These are phyloP conservation scores for Botrytis elliptica DNA, from an alignment of 2,329 filamentous ascomycete species.

Conservation along the genomic window DNA sequence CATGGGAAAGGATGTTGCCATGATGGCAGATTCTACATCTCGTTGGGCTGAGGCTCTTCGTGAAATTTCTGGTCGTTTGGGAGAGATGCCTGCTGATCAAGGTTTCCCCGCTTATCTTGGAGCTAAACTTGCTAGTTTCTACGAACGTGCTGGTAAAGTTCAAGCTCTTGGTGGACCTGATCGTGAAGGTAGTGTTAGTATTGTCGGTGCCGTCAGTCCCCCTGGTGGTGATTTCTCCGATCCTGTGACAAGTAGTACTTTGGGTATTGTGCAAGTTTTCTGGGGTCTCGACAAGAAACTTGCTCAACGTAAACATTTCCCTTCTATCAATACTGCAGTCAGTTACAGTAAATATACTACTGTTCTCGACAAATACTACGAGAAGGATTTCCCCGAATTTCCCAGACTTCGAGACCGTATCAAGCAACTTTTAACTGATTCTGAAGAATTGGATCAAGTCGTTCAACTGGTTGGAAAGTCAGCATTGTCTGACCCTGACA, in stretches of 20 bases:
- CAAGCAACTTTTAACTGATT: constrained; percentile 89
- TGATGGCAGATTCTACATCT: constrained; percentile 99
- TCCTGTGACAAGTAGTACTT: constrained; percentile 88
- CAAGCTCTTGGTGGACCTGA: constrained; percentile 84
- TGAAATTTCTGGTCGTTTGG: constrained; percentile 97
- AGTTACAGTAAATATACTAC: constrained; percentile 97
- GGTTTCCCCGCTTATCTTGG: constrained; percentile 98
- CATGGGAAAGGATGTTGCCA: constrained; percentile 94
- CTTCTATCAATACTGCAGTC: constrained; percentile 90
- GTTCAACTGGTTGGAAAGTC: constrained; percentile 98
- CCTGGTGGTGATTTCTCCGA: constrained; percentile 99
- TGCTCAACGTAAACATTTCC: constrained; percentile 98
- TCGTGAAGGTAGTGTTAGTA: constrained; percentile 88
- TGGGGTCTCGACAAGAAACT: constrained; percentile 99
- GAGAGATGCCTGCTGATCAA: constrained; percentile 99
- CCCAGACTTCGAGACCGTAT: constrained; percentile 89
- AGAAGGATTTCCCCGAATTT: constrained; percentile 91
- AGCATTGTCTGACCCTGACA: constrained; percentile 91
- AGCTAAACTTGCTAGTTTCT: constrained; percentile 97
- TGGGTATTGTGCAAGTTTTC: constrained; percentile 98
- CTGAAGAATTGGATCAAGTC: constrained; percentile 96
- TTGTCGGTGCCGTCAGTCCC: constrained; percentile 94
- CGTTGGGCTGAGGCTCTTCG: constrained; percentile 98
- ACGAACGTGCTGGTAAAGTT: constrained; percentile 93
- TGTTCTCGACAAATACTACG: constrained; percentile 88